Evolutionary conservation across 2,329 filamentous ascomycete species (phyloP).

Genomic region (Phaeophleospora eucalypticola): DNA sequence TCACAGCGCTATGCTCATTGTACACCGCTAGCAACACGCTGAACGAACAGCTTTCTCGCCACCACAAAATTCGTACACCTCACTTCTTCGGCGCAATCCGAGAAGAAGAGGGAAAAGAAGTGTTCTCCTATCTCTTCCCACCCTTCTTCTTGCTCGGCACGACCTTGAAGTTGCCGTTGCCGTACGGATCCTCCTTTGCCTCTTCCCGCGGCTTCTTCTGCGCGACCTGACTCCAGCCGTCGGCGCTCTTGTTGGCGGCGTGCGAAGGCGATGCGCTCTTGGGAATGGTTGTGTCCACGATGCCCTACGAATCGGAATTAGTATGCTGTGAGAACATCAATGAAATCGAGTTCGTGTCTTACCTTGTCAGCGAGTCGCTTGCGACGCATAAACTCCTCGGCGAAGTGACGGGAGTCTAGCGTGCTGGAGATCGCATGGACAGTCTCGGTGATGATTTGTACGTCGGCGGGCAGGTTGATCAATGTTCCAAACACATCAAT

Average conservation of each 20-base stretch:
- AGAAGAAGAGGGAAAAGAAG: too few species aligned
- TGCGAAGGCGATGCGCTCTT: constrained; percentile 48
- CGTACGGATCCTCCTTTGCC: constrained; percentile 42
- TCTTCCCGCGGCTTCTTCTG: constrained; percentile 68
- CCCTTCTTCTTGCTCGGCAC: constrained; percentile 90
- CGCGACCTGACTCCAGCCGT: constrained; percentile 91
- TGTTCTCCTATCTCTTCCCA: constrained; percentile 34
- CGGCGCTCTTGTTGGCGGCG: constrained; percentile 32
- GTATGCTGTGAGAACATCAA: background rate
- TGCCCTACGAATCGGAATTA: constrained; percentile 37
- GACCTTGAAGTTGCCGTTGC: constrained; percentile 76
- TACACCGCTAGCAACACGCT: too few species aligned
- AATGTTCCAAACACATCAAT: constrained; percentile 27
- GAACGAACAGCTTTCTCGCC: too few species aligned
- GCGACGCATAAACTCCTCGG: constrained; percentile 88
- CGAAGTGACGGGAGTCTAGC: constrained; percentile 88
- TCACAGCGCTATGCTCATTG: too few species aligned
- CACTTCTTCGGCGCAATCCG: too few species aligned
- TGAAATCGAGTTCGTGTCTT: background rate
- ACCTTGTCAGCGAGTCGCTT: constrained; percentile 88
- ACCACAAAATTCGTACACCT: too few species aligned
- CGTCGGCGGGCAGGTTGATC: constrained; percentile 69
- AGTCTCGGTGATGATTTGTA: constrained; percentile 79
- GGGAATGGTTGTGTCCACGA: constrained; percentile 60
- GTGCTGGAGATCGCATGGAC: constrained; percentile 84